Base-by-base conservation (phyloP, 1,139 yeast species). In the Protomyces inouyei region DNA sequence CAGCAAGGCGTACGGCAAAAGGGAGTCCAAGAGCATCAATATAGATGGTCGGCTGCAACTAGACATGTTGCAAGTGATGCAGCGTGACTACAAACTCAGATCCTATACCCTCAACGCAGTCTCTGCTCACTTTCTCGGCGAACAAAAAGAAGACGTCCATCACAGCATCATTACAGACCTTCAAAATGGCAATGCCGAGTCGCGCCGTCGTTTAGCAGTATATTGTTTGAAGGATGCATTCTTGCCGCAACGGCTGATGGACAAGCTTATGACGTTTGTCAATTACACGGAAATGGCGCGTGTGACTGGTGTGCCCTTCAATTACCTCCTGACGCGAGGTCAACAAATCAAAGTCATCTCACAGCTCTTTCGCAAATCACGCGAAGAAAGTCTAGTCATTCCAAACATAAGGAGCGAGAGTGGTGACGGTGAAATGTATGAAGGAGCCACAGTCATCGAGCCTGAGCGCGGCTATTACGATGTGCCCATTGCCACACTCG, bases 271-370 rank as follows among this genome's bases (percentile, higher is more conserved):
- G 98, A 92, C 97, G 72, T 79, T 95, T 68, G 96, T 95, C 67
- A 95, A 95, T 72, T 93, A 95, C 75, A 92, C 98, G 0, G 99
- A 95, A 77, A 95, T 95, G 98, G 97, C 98, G 0, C 87, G 99
- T 78, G 99, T 95, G 48, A 93, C 98, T 0, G 99, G 99, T 68
- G 98, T 95, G 3, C 98, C 99, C 0, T 91, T 95, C 72, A 88
- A 97, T 0, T 93, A 87, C 73, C 80, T 95, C 64, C 77, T 95
- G 59, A 76, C 95, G 14, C 82, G 99, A 73, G 99, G 99, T 48
- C 99, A 95, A 77, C 98, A 95, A 76, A 92, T 95, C 74, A 95
- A 95, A 75, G 98, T 95, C 71, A 85, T 95, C 63, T 92, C 98
- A 0, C 99, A 95, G 76, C 79, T 95, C 64, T 93, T 89, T 76